Evolutionary conservation across 129 eudicot genomes (phyloP).

Genomic region (Lonicera japonica): DNA sequence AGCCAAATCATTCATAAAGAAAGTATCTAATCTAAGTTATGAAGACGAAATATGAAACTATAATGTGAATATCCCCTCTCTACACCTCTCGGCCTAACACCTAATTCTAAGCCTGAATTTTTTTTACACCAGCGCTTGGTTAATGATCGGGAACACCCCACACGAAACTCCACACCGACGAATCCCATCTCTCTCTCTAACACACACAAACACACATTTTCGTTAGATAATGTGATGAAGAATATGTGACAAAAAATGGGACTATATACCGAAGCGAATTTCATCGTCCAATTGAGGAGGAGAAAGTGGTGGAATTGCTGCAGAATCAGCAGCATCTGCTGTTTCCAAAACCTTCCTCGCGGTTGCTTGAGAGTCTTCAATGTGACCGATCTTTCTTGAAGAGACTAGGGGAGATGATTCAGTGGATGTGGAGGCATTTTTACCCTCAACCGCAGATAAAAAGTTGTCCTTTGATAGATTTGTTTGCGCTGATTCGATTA

Average conservation of each 20-base stretch:
- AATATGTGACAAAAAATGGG: background rate
- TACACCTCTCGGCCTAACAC: background rate
- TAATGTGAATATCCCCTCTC: background rate
- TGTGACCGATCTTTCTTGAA: constrained; percentile 27
- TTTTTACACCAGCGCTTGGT: constrained; percentile 46
- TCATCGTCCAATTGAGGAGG: constrained; percentile 37
- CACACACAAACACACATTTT: background rate
- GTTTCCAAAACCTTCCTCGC: constrained; percentile 45
- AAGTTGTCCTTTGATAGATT: constrained; percentile 7
- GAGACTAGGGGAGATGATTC: constrained; percentile 17
- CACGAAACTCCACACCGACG: background rate
- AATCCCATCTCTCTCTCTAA: background rate
- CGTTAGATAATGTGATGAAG: background rate
- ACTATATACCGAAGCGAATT: constrained; percentile 7
- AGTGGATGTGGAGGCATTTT: constrained; percentile 12
- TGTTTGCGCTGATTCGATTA: constrained; percentile 36
- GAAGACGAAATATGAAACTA: background rate
- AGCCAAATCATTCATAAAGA: background rate
- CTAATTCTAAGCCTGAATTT: constrained; percentile 2
- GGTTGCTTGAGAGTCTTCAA: constrained; percentile 26
- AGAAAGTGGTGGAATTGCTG: constrained; percentile 50
- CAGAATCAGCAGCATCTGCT: constrained; percentile 11
- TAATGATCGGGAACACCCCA: constrained; percentile 37
- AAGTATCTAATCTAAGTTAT: background rate
- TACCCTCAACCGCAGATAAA: constrained; percentile 15